A percentile compares a stretch with the other conserved stretches of the same genome.
Evolutionary conservation across 1,284 basidiomycete species (phyloP).

Genomic region (Trichosporon sp.): DNA sequence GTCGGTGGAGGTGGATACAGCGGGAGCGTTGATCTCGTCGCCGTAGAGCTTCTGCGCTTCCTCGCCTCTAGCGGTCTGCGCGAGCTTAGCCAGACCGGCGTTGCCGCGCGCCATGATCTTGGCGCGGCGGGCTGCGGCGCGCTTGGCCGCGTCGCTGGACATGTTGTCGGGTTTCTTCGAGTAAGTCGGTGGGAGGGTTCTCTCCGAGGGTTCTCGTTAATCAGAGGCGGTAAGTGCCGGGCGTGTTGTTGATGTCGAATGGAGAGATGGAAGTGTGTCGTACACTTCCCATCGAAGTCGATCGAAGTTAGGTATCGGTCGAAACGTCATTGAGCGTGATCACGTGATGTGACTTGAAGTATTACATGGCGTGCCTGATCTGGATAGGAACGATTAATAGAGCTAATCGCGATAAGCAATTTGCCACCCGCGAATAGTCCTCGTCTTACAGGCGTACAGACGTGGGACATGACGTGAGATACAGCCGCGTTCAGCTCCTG

Average conservation of each 20-base stretch:
- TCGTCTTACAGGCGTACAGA: too few relatives aligned
- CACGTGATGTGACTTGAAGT: too few relatives aligned
- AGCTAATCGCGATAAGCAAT: too few relatives aligned
- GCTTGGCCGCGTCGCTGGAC: constrained; percentile 47
- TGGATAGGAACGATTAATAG: too few relatives aligned
- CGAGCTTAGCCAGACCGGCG: constrained; percentile 52
- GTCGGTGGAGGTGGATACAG: neutral
- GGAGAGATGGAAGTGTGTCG: neutral
- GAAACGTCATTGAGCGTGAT: neutral
- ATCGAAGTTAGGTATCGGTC: neutral
- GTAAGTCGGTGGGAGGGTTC: neutral
- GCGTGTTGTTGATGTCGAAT: neutral
- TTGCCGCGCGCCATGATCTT: constrained; percentile 57
- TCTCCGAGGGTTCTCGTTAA: too few relatives aligned
- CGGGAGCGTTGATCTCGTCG: constrained; percentile 29
- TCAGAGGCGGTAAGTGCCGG: neutral
- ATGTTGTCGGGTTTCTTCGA: constrained; percentile 23
- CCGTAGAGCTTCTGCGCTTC: constrained; percentile 54
- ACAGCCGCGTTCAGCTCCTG: too few relatives aligned
- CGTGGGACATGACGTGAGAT: too few relatives aligned
- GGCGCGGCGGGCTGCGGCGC: constrained; percentile 55
- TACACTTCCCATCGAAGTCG: neutral
- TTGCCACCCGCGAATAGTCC: too few relatives aligned
- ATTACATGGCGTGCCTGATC: too few relatives aligned
- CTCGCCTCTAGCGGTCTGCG: constrained; percentile 54